Evolutionary conservation across 2,329 filamentous ascomycete species (phyloP).

Genomic region (Scedosporium boydii): DNA sequence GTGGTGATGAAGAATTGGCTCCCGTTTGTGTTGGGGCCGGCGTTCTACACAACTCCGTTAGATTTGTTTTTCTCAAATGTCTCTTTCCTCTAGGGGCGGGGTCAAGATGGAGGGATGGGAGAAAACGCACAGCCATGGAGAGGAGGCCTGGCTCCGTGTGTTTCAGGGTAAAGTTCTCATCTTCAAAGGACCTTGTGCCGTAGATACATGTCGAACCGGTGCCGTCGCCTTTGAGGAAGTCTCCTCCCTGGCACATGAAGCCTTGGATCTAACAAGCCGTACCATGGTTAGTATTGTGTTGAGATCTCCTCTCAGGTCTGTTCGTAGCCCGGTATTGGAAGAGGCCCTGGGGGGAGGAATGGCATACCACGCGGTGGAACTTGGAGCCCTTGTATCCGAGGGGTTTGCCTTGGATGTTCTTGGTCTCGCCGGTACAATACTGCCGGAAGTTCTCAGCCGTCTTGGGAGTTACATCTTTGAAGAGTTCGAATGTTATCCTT

Average conservation of each 20-base stretch:
- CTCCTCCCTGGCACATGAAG: conserved; percentile 97
- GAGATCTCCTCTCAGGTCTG: no score
- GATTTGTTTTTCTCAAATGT: no score
- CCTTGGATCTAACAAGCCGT: conserved; percentile 61
- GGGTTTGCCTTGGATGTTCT: conserved; percentile 64
- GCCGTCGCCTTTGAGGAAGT: conserved; percentile 89
- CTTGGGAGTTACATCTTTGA: conserved; percentile 71
- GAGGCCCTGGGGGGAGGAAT: background rate
- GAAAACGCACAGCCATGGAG: conserved; percentile 74
- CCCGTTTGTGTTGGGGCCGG: conserved; percentile 85
- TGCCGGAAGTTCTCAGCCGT: conserved; percentile 96
- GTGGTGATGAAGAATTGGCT: conserved; percentile 98
- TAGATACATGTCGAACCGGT: conserved; percentile 85
- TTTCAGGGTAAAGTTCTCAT: conserved; percentile 79
- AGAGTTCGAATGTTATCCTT: conserved; percentile 83
- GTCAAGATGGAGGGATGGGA: background rate
- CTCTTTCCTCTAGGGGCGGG: background rate
- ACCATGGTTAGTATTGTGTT: background rate
- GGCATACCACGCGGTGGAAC: conserved; percentile 76
- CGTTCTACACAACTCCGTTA: conserved; percentile 49
- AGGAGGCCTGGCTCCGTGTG: conserved; percentile 74
- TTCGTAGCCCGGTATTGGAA: no score
- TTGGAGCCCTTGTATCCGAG: conserved; percentile 93
- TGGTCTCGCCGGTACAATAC: conserved; percentile 91
- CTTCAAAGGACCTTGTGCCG: conserved; percentile 71